Base-by-base conservation (phyloP, 306 rosid genomes). In the Erythrophleum fordii region DNA sequence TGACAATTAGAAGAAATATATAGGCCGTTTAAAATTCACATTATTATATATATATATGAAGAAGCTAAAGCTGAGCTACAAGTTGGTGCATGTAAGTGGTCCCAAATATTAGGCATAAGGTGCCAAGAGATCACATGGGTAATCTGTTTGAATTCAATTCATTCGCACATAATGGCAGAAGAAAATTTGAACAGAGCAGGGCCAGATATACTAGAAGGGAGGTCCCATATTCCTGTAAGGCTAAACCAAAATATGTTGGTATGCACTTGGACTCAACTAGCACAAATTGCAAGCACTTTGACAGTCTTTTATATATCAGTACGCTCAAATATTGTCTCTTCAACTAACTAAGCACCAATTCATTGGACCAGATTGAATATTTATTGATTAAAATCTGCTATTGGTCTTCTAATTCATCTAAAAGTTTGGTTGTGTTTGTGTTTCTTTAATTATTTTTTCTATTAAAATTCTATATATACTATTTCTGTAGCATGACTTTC, bases 71-170 rank as follows among this genome's bases (percentile, higher is more conserved):
- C n/a, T n/a, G n/a, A n/a, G n/a, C n/a, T n/a, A n/a, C n/a, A n/a
- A n/a, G n/a, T n/a, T n/a, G n/a, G n/a, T n/a, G n/a, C n/a, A 55
- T 0, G 72, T 4, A 26, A 22, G 72, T 41, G 73, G 73, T 68
- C 73, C 73, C 35, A 68, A 68, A 39, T 11, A 68, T 68, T 68
- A 68, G 51, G 72, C 72, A 41, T n/a, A 39, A 20, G 45, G 18
- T 23, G 31, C 12, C 18, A 67, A 39, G 71, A 42, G 73, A 68
- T 41, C 73, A 68, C 73, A 68, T 68, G 73, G 49, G 72, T 37
- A 3, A 66, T 39, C 22, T 18, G 20, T 68, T 11, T 5, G 11
- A 41, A 39, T 67, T 67, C 51, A 41, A 39, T 22, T 20, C 31
- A 20, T 42, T 41, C 29, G 53, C 35, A 68, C 16, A 68, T 41